Conservation (phyloP, 345 rosid genomes). For the Carallia brachiata region DNA sequence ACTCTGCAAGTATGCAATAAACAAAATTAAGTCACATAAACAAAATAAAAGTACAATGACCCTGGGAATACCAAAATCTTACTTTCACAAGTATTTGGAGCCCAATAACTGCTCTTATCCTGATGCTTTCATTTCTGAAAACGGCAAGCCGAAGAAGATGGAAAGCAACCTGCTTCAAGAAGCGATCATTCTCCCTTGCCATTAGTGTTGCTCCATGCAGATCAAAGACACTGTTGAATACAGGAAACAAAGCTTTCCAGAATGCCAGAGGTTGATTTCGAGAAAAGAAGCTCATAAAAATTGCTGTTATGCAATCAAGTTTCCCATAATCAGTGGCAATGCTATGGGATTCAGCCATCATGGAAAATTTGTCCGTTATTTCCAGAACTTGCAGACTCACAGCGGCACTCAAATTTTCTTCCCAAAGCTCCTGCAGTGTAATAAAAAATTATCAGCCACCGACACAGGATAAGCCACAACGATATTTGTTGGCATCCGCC, state of each 20-base stretch:
- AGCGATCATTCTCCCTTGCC: conserved; percentile 99
- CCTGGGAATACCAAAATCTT: conserved; percentile 30
- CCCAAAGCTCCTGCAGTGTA: conserved; percentile 92
- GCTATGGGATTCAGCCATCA: conserved; percentile 81
- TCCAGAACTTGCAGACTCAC: conserved; percentile 98
- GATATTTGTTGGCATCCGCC: too few relatives aligned
- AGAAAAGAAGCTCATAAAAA: conserved; percentile 82
- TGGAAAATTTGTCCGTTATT: conserved; percentile 79
- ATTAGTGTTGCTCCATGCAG: conserved; percentile 94
- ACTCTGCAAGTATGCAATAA: conserved; percentile 63
- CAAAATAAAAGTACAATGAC: conserved; percentile 10
- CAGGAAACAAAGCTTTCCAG: conserved; percentile 86
- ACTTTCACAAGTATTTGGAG: conserved; percentile 94
- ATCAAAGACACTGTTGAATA: conserved; percentile 70
- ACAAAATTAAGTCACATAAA: not conserved
- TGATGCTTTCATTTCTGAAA: conserved; percentile 87
- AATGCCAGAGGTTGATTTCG: conserved; percentile 88
- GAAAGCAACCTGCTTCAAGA: conserved; percentile 94
- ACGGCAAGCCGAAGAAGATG: conserved; percentile 96
- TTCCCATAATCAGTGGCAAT: conserved; percentile 97
- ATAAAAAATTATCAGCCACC: conserved; percentile 21
- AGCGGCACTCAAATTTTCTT: conserved; percentile 96
- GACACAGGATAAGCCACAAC: not conserved
- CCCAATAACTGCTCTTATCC: conserved; percentile 93
- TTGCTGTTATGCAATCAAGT: conserved; percentile 90